phyloP scores from a whole-genome alignment of 768 basidiomycete genomes.

The Pilatotrama ljubarskyi region DNA sequence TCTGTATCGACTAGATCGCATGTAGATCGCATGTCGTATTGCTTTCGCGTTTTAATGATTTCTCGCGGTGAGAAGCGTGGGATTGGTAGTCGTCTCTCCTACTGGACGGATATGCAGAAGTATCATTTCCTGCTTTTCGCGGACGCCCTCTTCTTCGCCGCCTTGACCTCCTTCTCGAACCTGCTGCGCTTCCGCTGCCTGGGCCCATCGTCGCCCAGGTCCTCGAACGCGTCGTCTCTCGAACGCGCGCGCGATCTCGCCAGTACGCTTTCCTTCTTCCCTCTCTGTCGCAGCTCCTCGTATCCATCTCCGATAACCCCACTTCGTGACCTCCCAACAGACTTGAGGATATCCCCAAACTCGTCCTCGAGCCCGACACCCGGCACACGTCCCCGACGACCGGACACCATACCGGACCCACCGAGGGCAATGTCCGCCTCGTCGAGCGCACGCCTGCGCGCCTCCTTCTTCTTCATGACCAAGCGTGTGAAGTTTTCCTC shows the following conservation, averaged over 20 bases:
- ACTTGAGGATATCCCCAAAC: conserved; percentile 76
- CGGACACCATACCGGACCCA: conserved; percentile 49
- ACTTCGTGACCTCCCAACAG: conserved; percentile 47
- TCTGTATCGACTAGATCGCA: conserved; percentile 9
- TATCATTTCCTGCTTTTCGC: conserved; percentile 17
- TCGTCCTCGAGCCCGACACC: conserved; percentile 81
- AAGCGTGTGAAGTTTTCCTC: conserved; percentile 93
- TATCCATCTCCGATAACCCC: conserved; percentile 68
- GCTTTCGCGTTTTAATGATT: conserved; percentile 3
- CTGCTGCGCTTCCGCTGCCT: conserved; percentile 40
- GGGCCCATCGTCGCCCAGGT: conserved; percentile 33
- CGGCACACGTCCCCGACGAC: conserved; percentile 53
- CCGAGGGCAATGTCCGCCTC: conserved; percentile 90
- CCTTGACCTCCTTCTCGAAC: conserved; percentile 45
- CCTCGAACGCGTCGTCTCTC: conserved; percentile 32
- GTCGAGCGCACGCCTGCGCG: conserved; percentile 66
- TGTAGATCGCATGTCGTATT: conserved; percentile 10
- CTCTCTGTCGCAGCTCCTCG: conserved; percentile 70
- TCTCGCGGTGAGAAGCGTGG: neutral
- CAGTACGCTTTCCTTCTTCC: conserved; percentile 62
- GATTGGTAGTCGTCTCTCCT: neutral
- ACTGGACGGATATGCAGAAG: neutral
- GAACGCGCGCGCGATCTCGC: conserved; percentile 52
- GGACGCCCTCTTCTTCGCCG: conserved; percentile 33
- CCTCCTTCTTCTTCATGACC: conserved; percentile 87